Evolutionary conservation across 2,329 filamentous ascomycete species (phyloP), one percentile per base, ranked within the genome.

Genomic region (Camptophora hylomeconis): DNA sequence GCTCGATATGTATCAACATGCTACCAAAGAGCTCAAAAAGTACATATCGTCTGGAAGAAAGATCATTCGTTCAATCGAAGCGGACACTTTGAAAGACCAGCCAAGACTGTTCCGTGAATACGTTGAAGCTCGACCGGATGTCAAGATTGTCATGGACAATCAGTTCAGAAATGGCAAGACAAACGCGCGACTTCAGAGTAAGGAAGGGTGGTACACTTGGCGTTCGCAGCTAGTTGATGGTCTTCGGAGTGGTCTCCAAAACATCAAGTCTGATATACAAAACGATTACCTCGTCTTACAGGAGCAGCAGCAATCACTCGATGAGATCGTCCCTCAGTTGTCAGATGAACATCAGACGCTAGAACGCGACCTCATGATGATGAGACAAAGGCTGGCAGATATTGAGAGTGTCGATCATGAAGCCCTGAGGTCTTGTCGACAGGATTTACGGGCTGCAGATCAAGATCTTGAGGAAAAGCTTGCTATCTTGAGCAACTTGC

Each of bases 171-270:
- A 95, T 47, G 80, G 93, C 54, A 95, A 94, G 61, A 86, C 83
- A 0, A 80, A 92, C 51, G 83, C 87, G 10, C 72, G 89, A 15
- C 66, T 94, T 9, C 63, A 86, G 28, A 94, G 87, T 58, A 94
- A 94, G 51, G 83, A 82, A 33, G 86, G 89, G 63, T 98, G 89
- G 89, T 98, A 98, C 51, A 80, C 87, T 47, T 98, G 89, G 89
- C 77, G 89, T 21, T 87, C 81, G 66, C 87, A 89, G 46, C 67
- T 95, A 14, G 75, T 80, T 17, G 67, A 84, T 32, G 80, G 82
- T 11, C 66, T 98, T 20, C 84, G 80, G 48, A 75, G 83, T 43
- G 86, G 81, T 3, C 68, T 95, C 3, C 54, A 80, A 31, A 74
- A 70, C 36, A 89, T 86, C 33, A 64, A 72, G 1, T 70, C 80